A percentile compares a stretch with the other conserved stretches of the same genome.
Conservation (phyloP, 129 eudicot genomes). For the Centaurea solstitialis region DNA sequence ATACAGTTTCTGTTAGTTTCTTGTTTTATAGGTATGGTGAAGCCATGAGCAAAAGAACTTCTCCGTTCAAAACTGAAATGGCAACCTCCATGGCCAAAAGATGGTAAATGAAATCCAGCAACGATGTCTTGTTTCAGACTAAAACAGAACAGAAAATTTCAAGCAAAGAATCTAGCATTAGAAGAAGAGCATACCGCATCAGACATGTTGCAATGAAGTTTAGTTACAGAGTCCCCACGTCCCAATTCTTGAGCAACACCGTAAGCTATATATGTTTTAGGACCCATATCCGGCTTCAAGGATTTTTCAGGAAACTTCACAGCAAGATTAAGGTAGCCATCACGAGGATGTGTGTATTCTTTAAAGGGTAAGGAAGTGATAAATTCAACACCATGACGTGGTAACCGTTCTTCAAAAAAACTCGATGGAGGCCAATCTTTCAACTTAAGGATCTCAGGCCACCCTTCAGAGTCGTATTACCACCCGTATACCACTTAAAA, state of each 20-base stretch:
- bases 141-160: neutral
- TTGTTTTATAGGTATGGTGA: neutral
- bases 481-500: constrained; percentile 49
- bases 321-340: constrained; percentile 64
- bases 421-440: constrained; percentile 79
- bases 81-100: neutral
- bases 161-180: constrained; percentile 8
- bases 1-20: neutral
- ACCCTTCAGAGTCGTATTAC: constrained; percentile 26
- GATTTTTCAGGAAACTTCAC: constrained; percentile 42
- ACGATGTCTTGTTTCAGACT: neutral
- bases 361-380: constrained; percentile 65
- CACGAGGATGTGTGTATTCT: constrained; percentile 68
- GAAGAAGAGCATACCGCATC: constrained; percentile 50
- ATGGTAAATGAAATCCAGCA: neutral
- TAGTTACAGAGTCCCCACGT: constrained; percentile 84
- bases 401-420: constrained; percentile 64
- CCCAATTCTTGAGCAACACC: constrained; percentile 69
- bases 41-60: neutral
- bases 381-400: constrained; percentile 76
- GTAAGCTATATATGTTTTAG: constrained; percentile 83
- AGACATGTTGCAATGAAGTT: constrained; percentile 73
- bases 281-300: constrained; percentile 77
- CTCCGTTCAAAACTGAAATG: neutral
- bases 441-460: constrained; percentile 70